Evolutionary conservation across 148 eudicot genomes (phyloP), one percentile per base, ranked within the genome.

Genomic region (Rhododendron vialii): DNA sequence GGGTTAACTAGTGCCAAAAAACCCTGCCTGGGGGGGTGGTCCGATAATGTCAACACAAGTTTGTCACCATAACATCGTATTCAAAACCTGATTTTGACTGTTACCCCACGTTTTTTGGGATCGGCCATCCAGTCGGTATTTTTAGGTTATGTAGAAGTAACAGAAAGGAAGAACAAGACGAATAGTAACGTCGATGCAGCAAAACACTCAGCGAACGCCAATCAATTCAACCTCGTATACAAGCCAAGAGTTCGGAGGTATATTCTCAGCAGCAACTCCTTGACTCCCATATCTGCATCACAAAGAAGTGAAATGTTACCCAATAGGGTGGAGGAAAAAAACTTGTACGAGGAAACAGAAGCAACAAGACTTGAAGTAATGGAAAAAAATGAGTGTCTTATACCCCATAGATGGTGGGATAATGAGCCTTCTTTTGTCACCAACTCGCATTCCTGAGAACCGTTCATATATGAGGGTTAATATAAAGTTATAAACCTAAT

Each of bases 231-330:
- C 91, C 30, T 96, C 98, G 77, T 91, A 88, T 63, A 88, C 89
- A 85, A 96, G 91, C 97, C 96, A 95, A 74, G 98, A 92, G 84
- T 93, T 92, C 77, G 99, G 96, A 15, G 98, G 97, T n/a, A 93
- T 91, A 78, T 88, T 87, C 55, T 90, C 92, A 24, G 69, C 90
- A 35, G 59, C 61, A 35, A 53, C 78, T 86, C 95, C 98, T 77
- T 88, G 82, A 73, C 86, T 83, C 35, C 95, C 95, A 79, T 84
- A 92, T 69, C 98, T 96, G 93, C 86, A 90, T 15, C 30, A 77
- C 75, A 45, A 63, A 75, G 51, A 83, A 33, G 63, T 35, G 17
- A 5, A 28, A 82, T 28, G 57, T 69, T 12, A 24, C 14, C 74
- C 9, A 26, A 65, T n/a, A 57, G 22, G 24, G 71, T 48, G 35